A percentile compares a stretch with the other conserved stretches of the same genome.
Evolutionary conservation across 2,329 filamentous ascomycete genomes (phyloP).

Genomic region (Cladosporium austrohemisphaericum): DNA sequence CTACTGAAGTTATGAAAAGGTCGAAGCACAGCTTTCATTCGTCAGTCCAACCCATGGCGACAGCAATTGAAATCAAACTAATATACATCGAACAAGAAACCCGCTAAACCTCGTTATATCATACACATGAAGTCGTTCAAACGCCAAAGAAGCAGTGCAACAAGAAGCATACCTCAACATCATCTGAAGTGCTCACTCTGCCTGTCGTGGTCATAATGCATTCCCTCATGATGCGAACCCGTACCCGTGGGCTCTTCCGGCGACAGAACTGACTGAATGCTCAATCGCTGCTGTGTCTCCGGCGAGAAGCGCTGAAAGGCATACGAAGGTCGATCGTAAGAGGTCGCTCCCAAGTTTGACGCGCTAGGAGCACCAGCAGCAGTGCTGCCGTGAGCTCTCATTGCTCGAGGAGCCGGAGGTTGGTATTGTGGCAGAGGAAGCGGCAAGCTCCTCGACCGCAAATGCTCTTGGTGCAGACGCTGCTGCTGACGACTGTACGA

Average conservation of each 20-base stretch:
- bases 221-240: background rate
- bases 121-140: too few species aligned
- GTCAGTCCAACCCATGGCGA: too few species aligned
- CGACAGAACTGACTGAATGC: constrained; percentile 15
- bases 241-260: constrained; percentile 14
- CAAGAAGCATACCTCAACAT: background rate
- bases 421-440: constrained; percentile 34
- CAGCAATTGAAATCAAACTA: background rate
- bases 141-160: background rate
- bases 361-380: background rate
- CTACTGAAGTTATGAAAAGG: background rate
- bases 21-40: too few species aligned
- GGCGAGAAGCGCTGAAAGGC: constrained; percentile 7
- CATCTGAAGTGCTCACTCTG: background rate
- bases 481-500: constrained; percentile 18
- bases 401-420: constrained; percentile 26
- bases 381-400: background rate
- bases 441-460: constrained; percentile 31
- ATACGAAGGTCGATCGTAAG: background rate
- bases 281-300: constrained; percentile 11
- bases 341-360: background rate
- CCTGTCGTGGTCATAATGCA: background rate
- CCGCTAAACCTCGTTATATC: too few species aligned
- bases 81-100: background rate
- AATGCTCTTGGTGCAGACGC: constrained; percentile 23